A percentile compares a stretch with the other conserved stretches of the same genome.
phyloP scores from a whole-genome alignment of 495 filamentous ascomycete species.

The Aspergillus nidulans region DNA sequence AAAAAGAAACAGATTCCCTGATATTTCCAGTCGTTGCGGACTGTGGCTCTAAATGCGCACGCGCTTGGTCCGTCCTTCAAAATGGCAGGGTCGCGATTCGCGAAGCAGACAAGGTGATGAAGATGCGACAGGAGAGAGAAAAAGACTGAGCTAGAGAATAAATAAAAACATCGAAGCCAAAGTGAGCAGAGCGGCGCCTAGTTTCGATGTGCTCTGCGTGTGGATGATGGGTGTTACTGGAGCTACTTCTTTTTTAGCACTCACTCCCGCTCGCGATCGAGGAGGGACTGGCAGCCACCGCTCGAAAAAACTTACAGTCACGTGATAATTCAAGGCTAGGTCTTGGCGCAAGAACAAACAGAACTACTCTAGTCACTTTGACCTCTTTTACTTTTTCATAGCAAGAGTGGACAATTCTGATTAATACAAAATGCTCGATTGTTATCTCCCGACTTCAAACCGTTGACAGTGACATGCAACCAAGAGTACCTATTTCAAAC shows the following conservation, averaged over 20 bases:
- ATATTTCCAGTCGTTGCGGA: not conserved
- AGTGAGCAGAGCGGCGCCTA: slow-evolving; percentile 1
- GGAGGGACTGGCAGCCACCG: slow-evolving; percentile 8
- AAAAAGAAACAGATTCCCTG: not conserved
- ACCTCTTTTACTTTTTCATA: not conserved
- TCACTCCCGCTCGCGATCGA: slow-evolving; percentile 15
- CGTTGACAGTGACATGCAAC: too few relatives aligned
- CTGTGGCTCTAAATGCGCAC: slow-evolving; percentile 6
- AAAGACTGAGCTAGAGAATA: slow-evolving; percentile 11
- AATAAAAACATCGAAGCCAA: not conserved
- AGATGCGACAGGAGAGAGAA: not conserved
- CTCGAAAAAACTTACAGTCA: slow-evolving; percentile 20
- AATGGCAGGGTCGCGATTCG: slow-evolving; percentile 14
- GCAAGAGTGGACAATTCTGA: too few relatives aligned
- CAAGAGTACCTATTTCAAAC: too few relatives aligned
- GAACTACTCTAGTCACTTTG: not conserved
- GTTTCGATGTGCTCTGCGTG: slow-evolving; percentile 17
- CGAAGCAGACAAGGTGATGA: slow-evolving; percentile 7
- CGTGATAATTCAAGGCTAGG: slow-evolving; percentile 18
- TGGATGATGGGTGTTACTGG: slow-evolving; percentile 5
- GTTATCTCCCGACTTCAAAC: too few relatives aligned
- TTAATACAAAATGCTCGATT: too few relatives aligned
- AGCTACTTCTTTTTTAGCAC: slow-evolving; percentile 16
- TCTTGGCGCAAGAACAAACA: slow-evolving; percentile 16
- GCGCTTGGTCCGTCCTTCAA: slow-evolving; percentile 8